A percentile compares a stretch with the other conserved stretches of the same genome.
Evolutionary conservation across 2,329 filamentous ascomycete species (phyloP).

Genomic region (Byssothecium circinans): DNA sequence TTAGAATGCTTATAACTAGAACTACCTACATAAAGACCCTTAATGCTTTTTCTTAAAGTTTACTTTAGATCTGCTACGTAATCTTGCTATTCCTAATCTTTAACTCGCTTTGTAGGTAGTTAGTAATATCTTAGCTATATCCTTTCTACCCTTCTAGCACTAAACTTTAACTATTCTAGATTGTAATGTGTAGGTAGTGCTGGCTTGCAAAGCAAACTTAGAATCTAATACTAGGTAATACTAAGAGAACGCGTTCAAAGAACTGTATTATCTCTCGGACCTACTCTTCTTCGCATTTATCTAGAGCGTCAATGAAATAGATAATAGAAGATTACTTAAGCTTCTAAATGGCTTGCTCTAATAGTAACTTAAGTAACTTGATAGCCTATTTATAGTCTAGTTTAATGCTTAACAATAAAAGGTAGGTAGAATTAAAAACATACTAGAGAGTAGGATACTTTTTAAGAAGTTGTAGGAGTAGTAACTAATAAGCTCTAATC

Average conservation of each 20-base stretch:
- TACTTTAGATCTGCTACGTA: conserved; percentile 16
- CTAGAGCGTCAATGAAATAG: conserved; percentile 47
- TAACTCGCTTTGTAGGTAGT: conserved; percentile 16
- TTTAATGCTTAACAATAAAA: conserved; percentile 3
- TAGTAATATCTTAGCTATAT: conserved; percentile 38
- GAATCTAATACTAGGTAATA: conserved; percentile 13
- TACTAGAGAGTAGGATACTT: conserved; percentile 5
- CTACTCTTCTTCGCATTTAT: conserved; percentile 51
- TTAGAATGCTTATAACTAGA: conserved; percentile 49
- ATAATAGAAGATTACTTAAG: conserved; percentile 11
- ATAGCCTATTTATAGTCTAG: conserved; percentile 6
- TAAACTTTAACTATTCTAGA: conserved; percentile 27
- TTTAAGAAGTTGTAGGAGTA: conserved; percentile 20
- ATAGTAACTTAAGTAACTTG: conserved; percentile 11
- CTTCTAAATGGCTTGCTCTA: conserved; percentile 12
- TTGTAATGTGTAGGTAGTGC: conserved; percentile 50
- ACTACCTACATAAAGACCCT: conserved; percentile 52
- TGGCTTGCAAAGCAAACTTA: conserved; percentile 52
- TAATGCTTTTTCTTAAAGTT: conserved; percentile 40
- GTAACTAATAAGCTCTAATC: conserved; percentile 18
- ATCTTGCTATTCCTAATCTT: conserved; percentile 13
- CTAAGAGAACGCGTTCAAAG: conserved; percentile 42
- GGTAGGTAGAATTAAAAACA: conserved; percentile 2
- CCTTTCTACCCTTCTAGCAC: conserved; percentile 39
- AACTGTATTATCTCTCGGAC: conserved; percentile 47